Base-by-base conservation (phyloP, 176 grass and related monocot species). In the Poa pratensis region DNA sequence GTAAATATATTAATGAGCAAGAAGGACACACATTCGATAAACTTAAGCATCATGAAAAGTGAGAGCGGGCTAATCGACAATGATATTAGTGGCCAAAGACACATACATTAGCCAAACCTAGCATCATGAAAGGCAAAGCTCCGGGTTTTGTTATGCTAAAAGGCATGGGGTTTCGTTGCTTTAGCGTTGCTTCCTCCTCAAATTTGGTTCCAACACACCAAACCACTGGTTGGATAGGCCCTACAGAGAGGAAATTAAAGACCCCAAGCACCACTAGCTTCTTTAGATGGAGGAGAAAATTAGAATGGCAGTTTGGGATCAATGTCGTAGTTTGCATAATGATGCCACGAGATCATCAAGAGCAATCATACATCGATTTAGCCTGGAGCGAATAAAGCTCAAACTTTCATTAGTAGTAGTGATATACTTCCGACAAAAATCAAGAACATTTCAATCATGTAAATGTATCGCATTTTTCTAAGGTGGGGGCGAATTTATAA, bases 141-240 rank as follows among this genome's bases (percentile, higher is more conserved):
- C 82, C 28, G 5, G 58, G 58, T 75, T 84, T 89, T 85, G 63
- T 72, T 54, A 89, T 68, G 49, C 54, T 64, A 89, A 81, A 85
- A 76, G 50, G 23, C 73, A 59, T n/a, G 49, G 6, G 9, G 77
- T 69, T 75, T 85, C 50, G 39, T 67, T 60, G 26, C 82, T 27
- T 89, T 85, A 68, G 16, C 16, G 66, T 87, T 80, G 84, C 89
- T 87, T 90, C 59, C 69, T 68, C 71, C 68, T 80, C 22, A 80
- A 87, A 87, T 68, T 57, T 75, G 46, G 73, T 32, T 90, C 37
- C 84, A 58, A 65, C 79, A 78, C 54, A 82, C 84, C 74, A 51
- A 86, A 87, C 84, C 34, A 46, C 16, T 13, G 16, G 26, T 17
- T 75, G 27, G 48, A n/a, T 40, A 15, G 74, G 59, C 27, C 84